These are phyloP conservation scores for Clavaria fumosa DNA, from an alignment of 768 basidiomycete genomes.

Conservation along the genomic window DNA sequence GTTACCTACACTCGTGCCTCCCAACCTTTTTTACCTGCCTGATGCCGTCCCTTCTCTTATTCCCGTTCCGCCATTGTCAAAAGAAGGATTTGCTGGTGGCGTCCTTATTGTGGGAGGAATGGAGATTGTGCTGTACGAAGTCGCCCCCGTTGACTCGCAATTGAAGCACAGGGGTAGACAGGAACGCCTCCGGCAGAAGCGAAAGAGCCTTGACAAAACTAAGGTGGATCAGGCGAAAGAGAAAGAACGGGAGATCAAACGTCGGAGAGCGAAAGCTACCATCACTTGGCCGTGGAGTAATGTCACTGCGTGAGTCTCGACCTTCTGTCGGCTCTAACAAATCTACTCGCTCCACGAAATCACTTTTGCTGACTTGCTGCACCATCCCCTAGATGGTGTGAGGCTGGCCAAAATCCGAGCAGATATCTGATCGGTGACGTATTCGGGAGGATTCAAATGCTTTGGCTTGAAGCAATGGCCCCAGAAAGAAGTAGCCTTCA, in stretches of 20 bases:
- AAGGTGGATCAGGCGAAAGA: slow-evolving; percentile 41
- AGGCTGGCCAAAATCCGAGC: slow-evolving; percentile 28
- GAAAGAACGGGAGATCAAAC: slow-evolving; percentile 34
- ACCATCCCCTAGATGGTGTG: slow-evolving; percentile 33
- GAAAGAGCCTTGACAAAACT: slow-evolving; percentile 28
- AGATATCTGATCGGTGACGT: slow-evolving; percentile 52
- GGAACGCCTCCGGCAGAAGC: slow-evolving; percentile 34
- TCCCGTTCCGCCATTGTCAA: slow-evolving; percentile 25
- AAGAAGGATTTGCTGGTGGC: too few relatives aligned
- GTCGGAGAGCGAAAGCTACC: slow-evolving; percentile 35
- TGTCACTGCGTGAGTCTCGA: slow-evolving; percentile 42
- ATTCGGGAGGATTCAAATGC: slow-evolving; percentile 53
- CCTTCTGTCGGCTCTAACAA: not conserved
- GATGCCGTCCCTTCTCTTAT: not conserved
- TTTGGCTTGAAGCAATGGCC: slow-evolving; percentile 35
- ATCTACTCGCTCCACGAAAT: not conserved
- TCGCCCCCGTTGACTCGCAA: slow-evolving; percentile 30
- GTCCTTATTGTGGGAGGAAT: slow-evolving; percentile 55
- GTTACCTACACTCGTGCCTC: too few relatives aligned
- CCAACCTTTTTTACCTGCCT: not conserved
- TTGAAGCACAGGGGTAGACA: slow-evolving; percentile 41
- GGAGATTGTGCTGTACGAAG: slow-evolving; percentile 46
- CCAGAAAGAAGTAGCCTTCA: slow-evolving; percentile 33
- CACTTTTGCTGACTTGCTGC: not conserved
- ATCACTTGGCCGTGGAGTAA: slow-evolving; percentile 70